Evolutionary conservation across 2,329 filamentous ascomycete species (phyloP).

Genomic region (Colletotrichum theobromicola): DNA sequence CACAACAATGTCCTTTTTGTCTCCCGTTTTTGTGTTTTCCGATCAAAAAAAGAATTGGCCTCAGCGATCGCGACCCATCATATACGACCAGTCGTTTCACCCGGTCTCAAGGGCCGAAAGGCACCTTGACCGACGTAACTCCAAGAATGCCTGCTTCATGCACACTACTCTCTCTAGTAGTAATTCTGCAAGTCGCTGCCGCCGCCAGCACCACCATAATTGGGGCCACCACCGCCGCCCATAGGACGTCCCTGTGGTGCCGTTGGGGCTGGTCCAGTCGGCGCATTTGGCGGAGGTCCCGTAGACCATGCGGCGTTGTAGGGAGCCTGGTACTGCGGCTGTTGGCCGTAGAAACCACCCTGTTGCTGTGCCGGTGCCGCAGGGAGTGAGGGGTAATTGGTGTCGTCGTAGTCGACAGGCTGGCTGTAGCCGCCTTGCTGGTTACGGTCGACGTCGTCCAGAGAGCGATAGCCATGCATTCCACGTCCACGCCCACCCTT

Average conservation of each 20-base stretch:
- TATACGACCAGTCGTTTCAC: background rate
- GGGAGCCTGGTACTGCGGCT: constrained; percentile 23
- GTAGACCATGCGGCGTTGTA: background rate
- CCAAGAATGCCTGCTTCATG: background rate
- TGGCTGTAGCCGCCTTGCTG: constrained; percentile 46
- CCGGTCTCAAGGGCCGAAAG: background rate
- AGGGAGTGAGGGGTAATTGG: constrained; percentile 30
- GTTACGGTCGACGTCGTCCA: constrained; percentile 67
- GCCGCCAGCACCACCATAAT: constrained; percentile 19
- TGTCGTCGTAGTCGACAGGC: constrained; percentile 55
- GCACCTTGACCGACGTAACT: background rate
- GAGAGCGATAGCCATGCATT: constrained; percentile 65
- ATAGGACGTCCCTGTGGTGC: constrained; percentile 25
- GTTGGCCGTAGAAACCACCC: constrained; percentile 19
- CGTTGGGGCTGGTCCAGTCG: constrained; percentile 9
- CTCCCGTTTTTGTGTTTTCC: background rate
- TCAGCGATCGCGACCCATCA: background rate
- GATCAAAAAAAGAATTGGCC: background rate
- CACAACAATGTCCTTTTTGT: background rate
- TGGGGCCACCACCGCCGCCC: constrained; percentile 23
- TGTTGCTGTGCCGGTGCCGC: constrained; percentile 21
- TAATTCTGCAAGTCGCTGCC: constrained; percentile 44
- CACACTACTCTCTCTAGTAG: constrained; percentile 32
- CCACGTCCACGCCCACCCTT: constrained; percentile 50
- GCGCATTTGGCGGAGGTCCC: constrained; percentile 10